Conservation (phyloP, 257 asterid genomes). For the Hygrophila difformis region DNA sequence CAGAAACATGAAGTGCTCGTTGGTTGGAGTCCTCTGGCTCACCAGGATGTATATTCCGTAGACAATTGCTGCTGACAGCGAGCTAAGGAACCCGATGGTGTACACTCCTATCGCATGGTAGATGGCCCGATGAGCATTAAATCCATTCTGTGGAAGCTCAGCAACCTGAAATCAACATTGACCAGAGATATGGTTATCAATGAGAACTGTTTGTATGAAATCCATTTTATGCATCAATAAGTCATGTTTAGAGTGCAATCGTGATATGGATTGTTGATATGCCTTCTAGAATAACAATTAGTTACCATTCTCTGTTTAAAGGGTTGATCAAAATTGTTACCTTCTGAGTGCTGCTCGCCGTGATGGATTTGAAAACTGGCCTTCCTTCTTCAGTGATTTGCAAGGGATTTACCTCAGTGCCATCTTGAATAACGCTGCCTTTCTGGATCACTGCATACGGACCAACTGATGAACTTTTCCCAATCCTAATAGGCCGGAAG, state of each 20-base stretch:
- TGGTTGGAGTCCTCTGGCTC: constrained; percentile 24
- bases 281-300: too few relatives aligned
- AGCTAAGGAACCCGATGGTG: constrained; percentile 46
- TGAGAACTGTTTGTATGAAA: too few relatives aligned
- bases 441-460: constrained; percentile 63
- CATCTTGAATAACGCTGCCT: constrained; percentile 48
- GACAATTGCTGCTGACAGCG: constrained; percentile 50
- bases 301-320: not conserved
- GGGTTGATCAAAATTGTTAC: constrained; percentile 18
- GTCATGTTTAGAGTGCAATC: too few relatives aligned
- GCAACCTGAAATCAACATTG: too few relatives aligned
- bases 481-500: constrained; percentile 53
- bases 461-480: constrained; percentile 39
- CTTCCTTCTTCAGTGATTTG: constrained; percentile 47
- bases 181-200: too few relatives aligned
- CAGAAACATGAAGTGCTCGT: constrained; percentile 41
- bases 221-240: too few relatives aligned
- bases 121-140: constrained; percentile 18
- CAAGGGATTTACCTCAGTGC: constrained; percentile 40
- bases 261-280: too few relatives aligned
- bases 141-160: constrained; percentile 15
- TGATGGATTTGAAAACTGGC: constrained; percentile 24
- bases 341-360: constrained; percentile 23
- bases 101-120: constrained; percentile 60
- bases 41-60: constrained; percentile 32